phyloP scores from a whole-genome alignment of 441 rosid species.

The Euphorbia celastroides region DNA sequence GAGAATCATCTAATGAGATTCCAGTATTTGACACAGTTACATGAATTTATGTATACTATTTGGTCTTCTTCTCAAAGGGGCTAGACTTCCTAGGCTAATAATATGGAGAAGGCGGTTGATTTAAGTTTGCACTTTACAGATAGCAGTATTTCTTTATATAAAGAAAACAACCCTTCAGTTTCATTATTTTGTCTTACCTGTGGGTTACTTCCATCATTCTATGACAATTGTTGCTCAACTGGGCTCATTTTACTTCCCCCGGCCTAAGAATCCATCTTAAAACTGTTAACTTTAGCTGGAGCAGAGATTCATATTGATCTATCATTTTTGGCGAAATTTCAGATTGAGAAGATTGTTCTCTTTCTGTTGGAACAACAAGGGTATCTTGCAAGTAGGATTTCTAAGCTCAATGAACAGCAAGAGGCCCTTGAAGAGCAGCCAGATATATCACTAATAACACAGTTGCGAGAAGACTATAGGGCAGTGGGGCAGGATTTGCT shows the following conservation, averaged over 20 bases:
- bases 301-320: background rate
- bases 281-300: background rate
- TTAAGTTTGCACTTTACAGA: background rate
- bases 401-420: conserved; percentile 55
- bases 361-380: conserved; percentile 99
- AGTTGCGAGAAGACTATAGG: conserved; percentile 72
- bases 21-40: background rate
- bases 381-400: conserved; percentile 62
- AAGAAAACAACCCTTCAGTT: no score
- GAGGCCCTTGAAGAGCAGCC: conserved; percentile 65
- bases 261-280: conserved; percentile 1
- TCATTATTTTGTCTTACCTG: background rate
- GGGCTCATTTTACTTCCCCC: background rate
- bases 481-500: conserved; percentile 73
- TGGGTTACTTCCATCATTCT: background rate
- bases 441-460: conserved; percentile 53
- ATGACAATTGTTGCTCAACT: conserved; percentile 1
- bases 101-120: background rate
- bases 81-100: background rate
- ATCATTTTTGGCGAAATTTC: conserved; percentile 23
- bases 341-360: conserved; percentile 95
- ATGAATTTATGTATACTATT: background rate
- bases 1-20: background rate
- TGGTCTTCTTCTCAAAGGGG: background rate
- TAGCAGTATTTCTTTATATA: background rate